phyloP scores from a whole-genome alignment of 1,139 yeast genomes.

The Sugiyamaella sp. region DNA sequence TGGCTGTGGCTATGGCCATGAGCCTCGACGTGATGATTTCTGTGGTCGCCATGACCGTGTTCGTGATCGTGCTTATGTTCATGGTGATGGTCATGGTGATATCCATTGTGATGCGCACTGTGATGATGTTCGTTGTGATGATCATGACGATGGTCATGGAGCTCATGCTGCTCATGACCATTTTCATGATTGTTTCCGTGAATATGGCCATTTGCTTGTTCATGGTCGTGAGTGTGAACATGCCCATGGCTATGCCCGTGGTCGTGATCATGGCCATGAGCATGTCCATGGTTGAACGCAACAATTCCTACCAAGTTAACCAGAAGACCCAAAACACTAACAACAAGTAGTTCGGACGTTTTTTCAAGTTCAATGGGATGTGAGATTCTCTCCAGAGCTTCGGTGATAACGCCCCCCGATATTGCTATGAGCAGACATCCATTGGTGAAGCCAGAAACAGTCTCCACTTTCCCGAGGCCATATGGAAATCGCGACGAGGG shows the following conservation, averaged over 20 bases:
- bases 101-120: too few species aligned
- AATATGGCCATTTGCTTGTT: slow-evolving; percentile 44
- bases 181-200: slow-evolving; percentile 36
- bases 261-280: slow-evolving; percentile 46
- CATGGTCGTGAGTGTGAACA: slow-evolving; percentile 55
- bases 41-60: slow-evolving; percentile 4
- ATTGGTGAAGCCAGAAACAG: slow-evolving; percentile 92
- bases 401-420: slow-evolving; percentile 83
- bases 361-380: slow-evolving; percentile 77
- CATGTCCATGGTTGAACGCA: slow-evolving; percentile 86
- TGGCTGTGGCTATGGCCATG: slow-evolving; percentile 24
- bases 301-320: slow-evolving; percentile 92
- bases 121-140: slow-evolving; percentile 27
- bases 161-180: too few species aligned
- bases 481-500: slow-evolving; percentile 79
- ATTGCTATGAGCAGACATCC: slow-evolving; percentile 88
- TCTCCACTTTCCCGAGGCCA: slow-evolving; percentile 83
- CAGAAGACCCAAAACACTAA: slow-evolving; percentile 77
- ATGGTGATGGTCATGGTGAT: background rate
- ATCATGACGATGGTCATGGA: slow-evolving; percentile 22
- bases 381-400: slow-evolving; percentile 78
- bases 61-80: background rate
- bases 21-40: too few species aligned
- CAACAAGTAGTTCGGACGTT: slow-evolving; percentile 84
- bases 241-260: slow-evolving; percentile 35